Percentiles rank a stretch among this genome's conserved stretches.
Evolutionary conservation across 176 grass and related monocot genomes (phyloP).

Genomic region (Saccharum spontaneum): DNA sequence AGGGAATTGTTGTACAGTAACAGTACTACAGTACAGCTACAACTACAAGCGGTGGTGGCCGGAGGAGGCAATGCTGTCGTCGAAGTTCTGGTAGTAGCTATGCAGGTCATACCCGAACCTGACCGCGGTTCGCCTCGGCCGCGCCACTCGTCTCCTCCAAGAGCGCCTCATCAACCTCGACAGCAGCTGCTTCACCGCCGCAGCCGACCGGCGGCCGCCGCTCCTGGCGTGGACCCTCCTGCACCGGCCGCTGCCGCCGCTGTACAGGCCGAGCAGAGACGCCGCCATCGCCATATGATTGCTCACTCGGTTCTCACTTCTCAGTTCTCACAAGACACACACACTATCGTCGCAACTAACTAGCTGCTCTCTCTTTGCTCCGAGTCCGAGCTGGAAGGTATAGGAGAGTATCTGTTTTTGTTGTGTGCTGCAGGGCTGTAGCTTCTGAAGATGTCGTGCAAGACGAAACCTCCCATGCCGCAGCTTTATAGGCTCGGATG

Average conservation of each 20-base stretch:
- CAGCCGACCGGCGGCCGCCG: background rate
- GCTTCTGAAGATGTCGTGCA: background rate
- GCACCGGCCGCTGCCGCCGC: too few species aligned
- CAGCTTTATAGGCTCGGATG: background rate
- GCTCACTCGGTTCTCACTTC: too few species aligned
- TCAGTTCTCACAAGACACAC: background rate
- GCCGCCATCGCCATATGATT: background rate
- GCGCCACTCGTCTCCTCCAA: background rate
- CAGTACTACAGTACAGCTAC: too few species aligned
- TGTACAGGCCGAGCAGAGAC: background rate
- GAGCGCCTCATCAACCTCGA: constrained; percentile 30
- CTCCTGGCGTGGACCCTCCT: background rate
- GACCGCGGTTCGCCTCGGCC: background rate
- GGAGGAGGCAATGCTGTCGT: background rate
- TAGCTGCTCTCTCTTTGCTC: too few species aligned
- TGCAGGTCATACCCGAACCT: constrained; percentile 14
- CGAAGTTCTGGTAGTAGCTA: constrained; percentile 43
- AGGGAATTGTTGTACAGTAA: too few species aligned
- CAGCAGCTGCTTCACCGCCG: constrained; percentile 27
- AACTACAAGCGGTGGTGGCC: background rate
- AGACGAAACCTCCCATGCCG: background rate
- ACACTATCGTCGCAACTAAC: too few species aligned
- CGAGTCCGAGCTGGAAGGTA: too few species aligned
- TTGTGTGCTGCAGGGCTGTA: background rate
- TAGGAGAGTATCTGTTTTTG: too few species aligned